These are phyloP conservation scores for Backusella sp. DNA, from an alignment of 192 early-diverging fungal species.

Conservation along the genomic window DNA sequence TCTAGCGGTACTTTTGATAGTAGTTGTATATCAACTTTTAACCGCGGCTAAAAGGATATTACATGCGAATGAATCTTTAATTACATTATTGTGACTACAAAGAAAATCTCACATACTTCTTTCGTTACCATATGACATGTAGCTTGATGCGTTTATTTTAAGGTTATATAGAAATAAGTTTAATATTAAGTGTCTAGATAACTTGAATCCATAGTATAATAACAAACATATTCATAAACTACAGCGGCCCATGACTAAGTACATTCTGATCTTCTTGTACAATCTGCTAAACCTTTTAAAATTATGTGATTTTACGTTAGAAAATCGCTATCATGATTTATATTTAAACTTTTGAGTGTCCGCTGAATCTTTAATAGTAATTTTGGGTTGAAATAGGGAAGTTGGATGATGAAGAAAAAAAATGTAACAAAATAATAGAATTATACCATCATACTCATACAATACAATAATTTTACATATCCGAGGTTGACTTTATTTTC, in stretches of 20 bases:
- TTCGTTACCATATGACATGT: neutral
- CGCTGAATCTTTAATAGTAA: neutral
- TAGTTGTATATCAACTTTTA: neutral
- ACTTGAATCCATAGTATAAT: neutral
- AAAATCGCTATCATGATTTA: neutral
- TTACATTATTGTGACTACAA: neutral
- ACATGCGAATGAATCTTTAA: neutral
- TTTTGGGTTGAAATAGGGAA: neutral
- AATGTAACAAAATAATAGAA: neutral
- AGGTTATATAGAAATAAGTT: neutral
- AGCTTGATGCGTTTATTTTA: neutral
- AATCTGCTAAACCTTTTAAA: neutral
- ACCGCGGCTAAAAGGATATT: neutral
- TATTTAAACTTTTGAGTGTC: neutral
- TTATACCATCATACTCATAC: neutral
- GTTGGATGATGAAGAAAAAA: neutral
- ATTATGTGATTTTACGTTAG: neutral
- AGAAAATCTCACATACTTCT: neutral
- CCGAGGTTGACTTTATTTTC: neutral
- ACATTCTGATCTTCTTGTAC: neutral
- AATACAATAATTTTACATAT: neutral
- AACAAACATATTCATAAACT: neutral
- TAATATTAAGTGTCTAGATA: neutral
- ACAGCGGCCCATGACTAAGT: neutral
- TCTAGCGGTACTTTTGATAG: neutral